Base-by-base conservation (phyloP, 768 basidiomycete species). In the Hygrophorus pudorinus region DNA sequence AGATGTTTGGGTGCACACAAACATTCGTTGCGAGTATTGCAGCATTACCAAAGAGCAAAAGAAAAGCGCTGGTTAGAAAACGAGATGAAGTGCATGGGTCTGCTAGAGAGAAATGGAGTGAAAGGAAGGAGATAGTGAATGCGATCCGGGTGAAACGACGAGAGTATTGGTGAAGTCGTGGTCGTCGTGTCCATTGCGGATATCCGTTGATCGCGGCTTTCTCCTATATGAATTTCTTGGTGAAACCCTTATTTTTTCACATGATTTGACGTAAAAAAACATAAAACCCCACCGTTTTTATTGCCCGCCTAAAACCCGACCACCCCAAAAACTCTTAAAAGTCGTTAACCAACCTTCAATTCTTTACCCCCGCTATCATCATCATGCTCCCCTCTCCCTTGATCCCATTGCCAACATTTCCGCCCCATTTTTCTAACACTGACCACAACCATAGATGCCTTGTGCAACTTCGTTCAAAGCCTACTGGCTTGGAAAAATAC, bases 1-100 rank as follows among this genome's bases (percentile, higher is more conserved):
- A 73, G 57, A 77, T 75, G 71, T 92, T 91, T 60, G 71, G 71
- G 11, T 85, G 83, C 66, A 79, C 83, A 7, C 69, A 74, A 36
- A 64, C 70, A 38, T 86, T 87, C 51, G 78, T 89, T 44, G 71
- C 68, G 8, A 66, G 70, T 48, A 65, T 82, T 14, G 83, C 87
- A 9, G 75, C 79, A 3, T 62, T 87, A 42, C 72, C 71, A 50
- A 73, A 73, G 45, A 50, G 70, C 4, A 61, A 72, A 40, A 61
- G 76, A 42, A 73, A 61, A 51, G 57, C 60, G 41, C 62, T 70
- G 44, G 60, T 66, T 42, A 65, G 51, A 46, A 60, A 49, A 47
- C 67, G 75, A 46, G 73, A 79, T 16, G 63, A 52, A 41, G 63
- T 62, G 52, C 76, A 79, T 45, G 70, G 63, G 44, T 61, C 57